A percentile compares a stretch with the other conserved stretches of the same genome.
Conservation (phyloP, 2,329 filamentous ascomycete species). For the Onygenales sp. region DNA sequence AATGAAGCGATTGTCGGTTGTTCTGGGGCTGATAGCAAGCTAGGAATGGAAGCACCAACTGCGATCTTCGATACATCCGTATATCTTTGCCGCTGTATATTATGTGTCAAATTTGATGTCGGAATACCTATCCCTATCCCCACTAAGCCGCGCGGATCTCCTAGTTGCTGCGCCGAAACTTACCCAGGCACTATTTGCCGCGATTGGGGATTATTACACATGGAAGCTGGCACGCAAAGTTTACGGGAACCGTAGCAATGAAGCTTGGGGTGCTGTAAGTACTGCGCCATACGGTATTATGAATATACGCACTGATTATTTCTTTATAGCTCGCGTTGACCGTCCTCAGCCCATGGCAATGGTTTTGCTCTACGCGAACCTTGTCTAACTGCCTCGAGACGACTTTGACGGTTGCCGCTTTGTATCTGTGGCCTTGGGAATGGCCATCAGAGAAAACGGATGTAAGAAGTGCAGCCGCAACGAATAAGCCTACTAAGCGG, state of each 20-base stretch:
- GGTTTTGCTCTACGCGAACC: conserved; percentile 87
- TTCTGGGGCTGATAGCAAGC: background rate
- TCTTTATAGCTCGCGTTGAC: conserved; percentile 56
- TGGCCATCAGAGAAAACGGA: conserved; percentile 36
- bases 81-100: conserved; percentile 72
- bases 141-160: conserved; percentile 52
- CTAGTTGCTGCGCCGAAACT: conserved; percentile 65
- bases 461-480: background rate
- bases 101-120: conserved; percentile 50
- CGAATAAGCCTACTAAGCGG: background rate
- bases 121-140: conserved; percentile 43
- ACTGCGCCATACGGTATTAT: background rate
- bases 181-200: conserved; percentile 68
- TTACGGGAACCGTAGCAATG: conserved; percentile 56
- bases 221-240: conserved; percentile 70
- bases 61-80: conserved; percentile 84
- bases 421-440: conserved; percentile 82
- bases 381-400: conserved; percentile 92
- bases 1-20: background rate
- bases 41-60: conserved; percentile 90
- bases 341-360: conserved; percentile 80
- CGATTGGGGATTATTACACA: conserved; percentile 73
- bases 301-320: conserved; percentile 8
- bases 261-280: conserved; percentile 62
- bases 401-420: conserved; percentile 69